Base-by-base conservation (phyloP, 352 stramenopile species). In the Phytopythium helicoides region DNA sequence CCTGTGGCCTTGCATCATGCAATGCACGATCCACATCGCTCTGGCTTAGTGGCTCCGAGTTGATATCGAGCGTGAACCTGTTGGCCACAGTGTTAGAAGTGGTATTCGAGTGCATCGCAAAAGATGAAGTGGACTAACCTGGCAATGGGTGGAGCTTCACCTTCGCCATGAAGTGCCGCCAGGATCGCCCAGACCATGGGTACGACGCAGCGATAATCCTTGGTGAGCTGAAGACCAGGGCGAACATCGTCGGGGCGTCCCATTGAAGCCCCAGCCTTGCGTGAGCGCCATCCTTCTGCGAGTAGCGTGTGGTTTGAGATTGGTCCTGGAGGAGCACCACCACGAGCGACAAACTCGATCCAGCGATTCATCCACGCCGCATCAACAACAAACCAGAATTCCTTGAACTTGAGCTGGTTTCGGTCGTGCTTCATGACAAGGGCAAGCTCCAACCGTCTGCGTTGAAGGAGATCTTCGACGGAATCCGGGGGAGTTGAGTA, bases 341-440 rank as follows among this genome's bases (percentile, higher is more conserved):
- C 63, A 28, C 71, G 68, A 28, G 65, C 65, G 31, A 75, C 81
- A 36, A 87, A 91, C 47, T 61, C 56, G 23, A 80, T 54, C 83
- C 80, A 93, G 21, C 56, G 60, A 37, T 47, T 52, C 67, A 93
- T 87, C 83, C 83, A 91, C 19, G 73, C 56, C 2, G 71, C 57
- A 51, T 90, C 71, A 23, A 93, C 55, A 8, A 86, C 56, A 56
- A 89, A 84, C 80, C 80, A 93, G 66, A 76, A 90, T 60, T 93
- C 83, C 3, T 71, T 64, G 41, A 78, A 73, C 42, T 68, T 68
- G 50, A 91, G 60, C 41, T 62, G 62, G 6, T 57, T 58, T 54
- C 62, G 73, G 55, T 93, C 83, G 25, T 87, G 61, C 58, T 78
- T 73, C 53, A 91, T 71, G 16, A 90, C 59, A 23, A 91, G 58